phyloP scores from a whole-genome alignment of 306 rosid species.

The Cicer cuneatum region DNA sequence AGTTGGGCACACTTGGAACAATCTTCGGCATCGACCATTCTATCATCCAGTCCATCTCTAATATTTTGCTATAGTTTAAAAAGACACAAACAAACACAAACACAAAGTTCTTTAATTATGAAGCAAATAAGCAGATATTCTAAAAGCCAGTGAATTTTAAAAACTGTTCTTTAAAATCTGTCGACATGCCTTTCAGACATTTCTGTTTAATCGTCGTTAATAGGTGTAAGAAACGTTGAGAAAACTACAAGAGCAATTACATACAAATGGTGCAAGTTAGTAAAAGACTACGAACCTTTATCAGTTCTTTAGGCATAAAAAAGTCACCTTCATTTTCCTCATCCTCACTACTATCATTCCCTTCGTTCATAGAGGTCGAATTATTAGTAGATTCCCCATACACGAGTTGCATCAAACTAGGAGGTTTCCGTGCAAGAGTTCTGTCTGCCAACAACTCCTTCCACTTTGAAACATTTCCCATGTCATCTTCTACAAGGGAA shows the following conservation, averaged over 20 bases:
- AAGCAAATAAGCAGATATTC: conserved; percentile 28
- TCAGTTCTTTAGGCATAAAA: conserved; percentile 72
- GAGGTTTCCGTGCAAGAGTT: conserved; percentile 56
- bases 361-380: conserved; percentile 47
- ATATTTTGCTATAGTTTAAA: conserved; percentile 48
- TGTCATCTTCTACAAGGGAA: conserved; percentile 47
- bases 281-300: conserved; percentile 66
- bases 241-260: conserved; percentile 16
- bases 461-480: conserved; percentile 89
- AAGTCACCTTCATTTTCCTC: conserved; percentile 72
- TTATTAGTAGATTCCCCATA: conserved; percentile 67
- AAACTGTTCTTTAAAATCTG: neutral
- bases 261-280: conserved; percentile 29
- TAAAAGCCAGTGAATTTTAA: conserved; percentile 2
- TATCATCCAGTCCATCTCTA: conserved; percentile 54
- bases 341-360: conserved; percentile 57
- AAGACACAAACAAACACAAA: conserved; percentile 29
- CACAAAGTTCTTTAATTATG: conserved; percentile 35
- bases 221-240: conserved; percentile 8
- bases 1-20: conserved; percentile 69
- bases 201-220: neutral
- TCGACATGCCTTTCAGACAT: conserved; percentile 20
- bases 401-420: conserved; percentile 86
- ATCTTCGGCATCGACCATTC: conserved; percentile 67
- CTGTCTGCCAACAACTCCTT: conserved; percentile 73